These are phyloP conservation scores for Leccinum disarticulatum DNA, from an alignment of 768 basidiomycete genomes.

Conservation along the genomic window DNA sequence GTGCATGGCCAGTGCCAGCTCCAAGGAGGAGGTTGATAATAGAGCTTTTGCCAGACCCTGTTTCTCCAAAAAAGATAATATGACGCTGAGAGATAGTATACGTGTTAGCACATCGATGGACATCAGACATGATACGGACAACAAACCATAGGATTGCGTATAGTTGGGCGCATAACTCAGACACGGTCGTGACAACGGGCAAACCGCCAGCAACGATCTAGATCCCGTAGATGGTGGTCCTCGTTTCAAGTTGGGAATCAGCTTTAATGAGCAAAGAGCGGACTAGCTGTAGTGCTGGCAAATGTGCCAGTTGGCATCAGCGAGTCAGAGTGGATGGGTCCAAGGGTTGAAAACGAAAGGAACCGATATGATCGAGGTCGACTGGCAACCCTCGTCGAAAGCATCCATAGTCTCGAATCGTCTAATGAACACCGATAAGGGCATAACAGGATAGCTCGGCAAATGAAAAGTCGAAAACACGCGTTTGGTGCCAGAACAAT, in stretches of 20 bases:
- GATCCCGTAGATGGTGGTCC: background rate
- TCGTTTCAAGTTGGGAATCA: background rate
- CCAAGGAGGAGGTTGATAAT: constrained; percentile 26
- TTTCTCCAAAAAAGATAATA: constrained; percentile 26
- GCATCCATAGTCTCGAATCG: constrained; percentile 1
- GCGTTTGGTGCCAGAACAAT: constrained; percentile 1
- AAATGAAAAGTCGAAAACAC: constrained; percentile 7
- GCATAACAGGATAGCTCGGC: constrained; percentile 1
- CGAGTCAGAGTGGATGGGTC: background rate
- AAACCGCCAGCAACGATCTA: background rate
- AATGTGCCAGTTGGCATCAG: background rate
- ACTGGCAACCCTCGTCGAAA: background rate
- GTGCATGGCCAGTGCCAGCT: constrained; percentile 1
- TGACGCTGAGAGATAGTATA: constrained; percentile 7
- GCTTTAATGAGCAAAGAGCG: background rate
- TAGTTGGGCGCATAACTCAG: background rate
- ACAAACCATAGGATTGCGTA: background rate
- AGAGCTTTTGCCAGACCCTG: constrained; percentile 29
- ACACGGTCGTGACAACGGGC: background rate
- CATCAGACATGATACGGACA: background rate
- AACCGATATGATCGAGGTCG: background rate
- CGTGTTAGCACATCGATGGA: background rate
- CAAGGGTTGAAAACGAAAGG: background rate
- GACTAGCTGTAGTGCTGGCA: background rate
- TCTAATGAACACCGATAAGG: constrained; percentile 7